phyloP scores from a whole-genome alignment of 2,329 filamentous ascomycete species.

The Lecanicillium sp. region DNA sequence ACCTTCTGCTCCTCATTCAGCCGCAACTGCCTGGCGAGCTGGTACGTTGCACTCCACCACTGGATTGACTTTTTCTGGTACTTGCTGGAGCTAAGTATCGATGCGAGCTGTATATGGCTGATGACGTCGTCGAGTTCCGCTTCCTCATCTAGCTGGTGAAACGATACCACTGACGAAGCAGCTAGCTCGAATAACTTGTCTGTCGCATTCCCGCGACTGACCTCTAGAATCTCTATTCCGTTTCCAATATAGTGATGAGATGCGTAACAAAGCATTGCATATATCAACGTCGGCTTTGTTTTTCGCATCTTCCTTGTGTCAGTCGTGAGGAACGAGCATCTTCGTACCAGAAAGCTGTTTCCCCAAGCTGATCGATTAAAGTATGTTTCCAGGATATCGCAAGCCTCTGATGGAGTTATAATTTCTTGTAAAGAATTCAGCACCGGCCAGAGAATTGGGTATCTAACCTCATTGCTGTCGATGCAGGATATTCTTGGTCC shows the following conservation, averaged over 20 bases:
- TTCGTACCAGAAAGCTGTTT: neutral
- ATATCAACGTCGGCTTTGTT: neutral
- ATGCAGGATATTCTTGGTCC: neutral
- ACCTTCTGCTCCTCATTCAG: neutral
- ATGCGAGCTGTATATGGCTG: neutral
- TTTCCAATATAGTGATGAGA: neutral
- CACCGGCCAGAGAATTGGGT: neutral
- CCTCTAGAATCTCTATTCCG: neutral
- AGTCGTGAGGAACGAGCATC: neutral
- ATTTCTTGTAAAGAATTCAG: neutral
- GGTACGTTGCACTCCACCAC: neutral
- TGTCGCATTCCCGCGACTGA: neutral
- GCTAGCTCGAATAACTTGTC: neutral
- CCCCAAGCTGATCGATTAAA: neutral
- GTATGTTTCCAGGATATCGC: neutral
- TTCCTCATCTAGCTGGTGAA: neutral
- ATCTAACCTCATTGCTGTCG: neutral
- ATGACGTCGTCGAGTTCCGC: neutral
- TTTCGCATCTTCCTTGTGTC: neutral
- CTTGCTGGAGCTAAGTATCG: neutral
- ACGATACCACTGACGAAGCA: neutral
- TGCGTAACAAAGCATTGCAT: neutral
- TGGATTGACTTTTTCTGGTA: slow-evolving; percentile 1
- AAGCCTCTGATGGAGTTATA: neutral
- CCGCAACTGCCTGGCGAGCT: neutral